Percentiles rank a stretch among this genome's conserved stretches.
These are phyloP conservation scores for Talaromyces verruculosus DNA, from an alignment of 2,329 filamentous ascomycete species.

Conservation along the genomic window DNA sequence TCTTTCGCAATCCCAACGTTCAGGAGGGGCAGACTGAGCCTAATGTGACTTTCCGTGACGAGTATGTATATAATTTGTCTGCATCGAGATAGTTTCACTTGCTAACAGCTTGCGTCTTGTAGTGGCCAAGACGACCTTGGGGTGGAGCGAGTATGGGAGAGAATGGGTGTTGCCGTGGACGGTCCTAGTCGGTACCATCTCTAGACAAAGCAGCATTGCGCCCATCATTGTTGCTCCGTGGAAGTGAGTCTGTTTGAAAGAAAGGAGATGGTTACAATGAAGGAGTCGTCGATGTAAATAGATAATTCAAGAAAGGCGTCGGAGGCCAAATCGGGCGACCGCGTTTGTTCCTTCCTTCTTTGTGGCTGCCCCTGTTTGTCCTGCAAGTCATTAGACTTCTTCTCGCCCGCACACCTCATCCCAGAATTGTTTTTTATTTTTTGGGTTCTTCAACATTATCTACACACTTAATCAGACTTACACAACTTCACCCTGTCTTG, in stretches of 20 bases:
- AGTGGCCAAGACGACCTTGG: constrained; percentile 42
- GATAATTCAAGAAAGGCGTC: neutral
- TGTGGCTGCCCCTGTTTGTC: neutral
- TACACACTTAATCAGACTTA: neutral
- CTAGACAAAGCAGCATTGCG: constrained; percentile 21
- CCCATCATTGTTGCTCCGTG: neutral
- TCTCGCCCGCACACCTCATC: neutral
- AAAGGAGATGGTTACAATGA: neutral
- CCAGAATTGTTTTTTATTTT: neutral
- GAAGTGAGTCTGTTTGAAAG: neutral
- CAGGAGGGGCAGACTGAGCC: constrained; percentile 38
- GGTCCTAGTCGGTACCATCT: constrained; percentile 37
- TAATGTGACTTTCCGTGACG: constrained; percentile 32
- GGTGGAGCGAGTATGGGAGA: constrained; percentile 39
- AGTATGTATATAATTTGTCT: constrained; percentile 30
- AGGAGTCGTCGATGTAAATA: neutral
- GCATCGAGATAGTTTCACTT: neutral
- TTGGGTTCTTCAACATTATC: neutral
- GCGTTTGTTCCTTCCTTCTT: constrained; percentile 11
- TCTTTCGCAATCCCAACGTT: constrained; percentile 40
- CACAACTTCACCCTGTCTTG: neutral
- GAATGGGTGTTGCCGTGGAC: constrained; percentile 32
- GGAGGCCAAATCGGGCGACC: neutral
- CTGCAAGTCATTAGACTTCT: neutral
- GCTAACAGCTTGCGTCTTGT: constrained; percentile 21